These are phyloP conservation scores for Helenozyma baotianmanensis DNA, from an alignment of 805 yeast genomes.

Conservation along the genomic window DNA sequence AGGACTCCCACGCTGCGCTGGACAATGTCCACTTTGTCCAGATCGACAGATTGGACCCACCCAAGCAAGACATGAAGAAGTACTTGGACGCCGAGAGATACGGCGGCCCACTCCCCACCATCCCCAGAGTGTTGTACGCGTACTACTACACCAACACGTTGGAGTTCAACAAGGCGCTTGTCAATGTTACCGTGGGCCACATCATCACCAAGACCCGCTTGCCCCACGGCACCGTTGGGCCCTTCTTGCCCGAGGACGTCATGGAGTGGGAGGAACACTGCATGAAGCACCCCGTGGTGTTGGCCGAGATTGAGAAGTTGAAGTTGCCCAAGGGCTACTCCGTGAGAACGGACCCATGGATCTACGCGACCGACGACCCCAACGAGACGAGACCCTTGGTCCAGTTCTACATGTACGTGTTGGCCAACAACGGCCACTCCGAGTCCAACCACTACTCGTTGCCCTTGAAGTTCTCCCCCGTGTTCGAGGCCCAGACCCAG, in stretches of 20 bases:
- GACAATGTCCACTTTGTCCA: constrained; percentile 60
- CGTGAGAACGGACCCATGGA: constrained; percentile 76
- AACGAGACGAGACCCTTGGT: constrained; percentile 57
- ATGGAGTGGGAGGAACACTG: constrained; percentile 48
- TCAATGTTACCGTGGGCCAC: constrained; percentile 60
- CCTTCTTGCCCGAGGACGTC: constrained; percentile 64
- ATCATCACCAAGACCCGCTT: constrained; percentile 52
- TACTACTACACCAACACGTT: constrained; percentile 57
- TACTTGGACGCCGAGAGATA: constrained; percentile 62
- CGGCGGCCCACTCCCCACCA: constrained; percentile 45
- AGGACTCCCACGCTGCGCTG: constrained; percentile 49
- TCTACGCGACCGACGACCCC: constrained; percentile 73
- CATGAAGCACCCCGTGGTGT: constrained; percentile 50
- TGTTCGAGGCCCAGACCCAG: constrained; percentile 56
- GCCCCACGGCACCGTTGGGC: constrained; percentile 65
- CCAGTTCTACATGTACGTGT: constrained; percentile 72
- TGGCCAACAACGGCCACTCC: constrained; percentile 56
- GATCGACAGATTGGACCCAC: constrained; percentile 71
- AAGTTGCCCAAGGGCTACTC: constrained; percentile 52
- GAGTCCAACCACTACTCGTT: constrained; percentile 74
- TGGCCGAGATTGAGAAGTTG: constrained; percentile 63
- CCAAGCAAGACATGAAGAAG: constrained; percentile 65
- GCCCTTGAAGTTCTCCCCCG: constrained; percentile 72
- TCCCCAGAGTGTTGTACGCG: constrained; percentile 64
- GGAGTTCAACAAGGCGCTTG: constrained; percentile 65